phyloP scores from a whole-genome alignment of 768 basidiomycete genomes.

The Imleria badia region DNA sequence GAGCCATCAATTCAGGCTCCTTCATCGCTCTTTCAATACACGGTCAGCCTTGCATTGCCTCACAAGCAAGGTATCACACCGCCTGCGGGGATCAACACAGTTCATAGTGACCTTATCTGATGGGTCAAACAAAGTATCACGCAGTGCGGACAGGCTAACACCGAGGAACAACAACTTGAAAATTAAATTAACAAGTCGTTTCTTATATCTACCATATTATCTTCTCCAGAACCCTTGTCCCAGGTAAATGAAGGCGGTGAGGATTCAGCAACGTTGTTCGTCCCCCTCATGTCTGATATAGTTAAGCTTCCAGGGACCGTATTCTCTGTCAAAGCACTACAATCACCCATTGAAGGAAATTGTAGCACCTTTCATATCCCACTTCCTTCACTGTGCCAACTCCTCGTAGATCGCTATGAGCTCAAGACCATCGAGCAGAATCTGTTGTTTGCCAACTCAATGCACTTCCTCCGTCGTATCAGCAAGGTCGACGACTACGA shows the following conservation, averaged over 20 bases:
- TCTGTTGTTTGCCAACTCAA: constrained; percentile 81
- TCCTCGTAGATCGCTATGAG: constrained; percentile 82
- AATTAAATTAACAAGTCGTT: constrained; percentile 75
- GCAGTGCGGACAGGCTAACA: constrained; percentile 3
- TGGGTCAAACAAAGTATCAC: not conserved
- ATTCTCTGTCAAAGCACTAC: constrained; percentile 35
- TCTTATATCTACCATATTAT: constrained; percentile 52
- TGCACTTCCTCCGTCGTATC: constrained; percentile 84
- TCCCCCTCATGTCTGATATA: not conserved
- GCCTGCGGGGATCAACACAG: constrained; percentile 46
- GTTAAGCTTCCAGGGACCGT: constrained; percentile 8
- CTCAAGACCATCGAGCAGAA: constrained; percentile 86
- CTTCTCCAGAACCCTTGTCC: constrained; percentile 16
- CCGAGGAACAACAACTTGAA: constrained; percentile 49
- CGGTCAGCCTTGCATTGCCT: constrained; percentile 63
- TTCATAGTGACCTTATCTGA: constrained; percentile 47
- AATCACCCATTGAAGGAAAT: constrained; percentile 60
- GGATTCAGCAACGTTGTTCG: not conserved
- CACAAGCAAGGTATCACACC: constrained; percentile 69
- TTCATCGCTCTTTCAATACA: constrained; percentile 37
- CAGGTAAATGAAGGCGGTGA: constrained; percentile 8
- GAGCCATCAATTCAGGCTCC: constrained; percentile 6
- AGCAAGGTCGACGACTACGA: constrained; percentile 95
- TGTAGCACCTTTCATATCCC: constrained; percentile 77
- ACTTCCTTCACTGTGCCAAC: constrained; percentile 80